These are phyloP conservation scores for Phytophthora quininea DNA, from an alignment of 352 stramenopile genomes.

Conservation along the genomic window DNA sequence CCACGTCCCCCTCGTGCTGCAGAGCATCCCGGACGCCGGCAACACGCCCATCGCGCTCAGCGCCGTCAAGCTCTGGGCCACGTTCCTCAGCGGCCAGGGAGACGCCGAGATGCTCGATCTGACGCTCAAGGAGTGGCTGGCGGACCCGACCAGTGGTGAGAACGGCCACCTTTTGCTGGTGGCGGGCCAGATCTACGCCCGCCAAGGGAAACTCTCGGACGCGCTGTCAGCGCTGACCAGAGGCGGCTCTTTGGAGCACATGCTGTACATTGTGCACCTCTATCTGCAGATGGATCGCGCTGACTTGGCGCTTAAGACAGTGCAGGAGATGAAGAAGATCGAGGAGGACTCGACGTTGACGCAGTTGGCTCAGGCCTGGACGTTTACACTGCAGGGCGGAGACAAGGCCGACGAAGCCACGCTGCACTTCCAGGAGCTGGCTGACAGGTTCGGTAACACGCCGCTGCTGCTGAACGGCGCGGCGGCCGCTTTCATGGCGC, in stretches of 20 bases:
- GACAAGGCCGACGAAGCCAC: conserved; percentile 90
- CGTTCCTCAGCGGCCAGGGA: conserved; percentile 73
- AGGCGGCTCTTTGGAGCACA: conserved; percentile 93
- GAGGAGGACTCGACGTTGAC: conserved; percentile 97
- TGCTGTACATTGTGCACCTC: conserved; percentile 83
- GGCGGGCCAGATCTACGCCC: conserved; percentile 94
- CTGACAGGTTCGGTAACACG: conserved; percentile 94
- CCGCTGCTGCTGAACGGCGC: conserved; percentile 92
- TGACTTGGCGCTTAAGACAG: conserved; percentile 91
- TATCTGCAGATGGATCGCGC: conserved; percentile 95
- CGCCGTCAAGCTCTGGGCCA: conserved; percentile 88
- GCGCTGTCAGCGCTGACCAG: conserved; percentile 92
- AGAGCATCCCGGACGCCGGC: conserved; percentile 79
- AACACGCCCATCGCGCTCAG: conserved; percentile 75
- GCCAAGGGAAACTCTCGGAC: conserved; percentile 92
- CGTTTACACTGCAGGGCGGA: conserved; percentile 82
- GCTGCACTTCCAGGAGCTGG: conserved; percentile 93
- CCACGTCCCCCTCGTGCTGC: conserved; percentile 90
- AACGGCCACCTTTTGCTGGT: conserved; percentile 94
- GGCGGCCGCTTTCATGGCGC: conserved; percentile 91
- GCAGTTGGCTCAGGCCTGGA: conserved; percentile 92
- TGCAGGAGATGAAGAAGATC: conserved; percentile 90
- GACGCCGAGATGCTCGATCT: conserved; percentile 90
- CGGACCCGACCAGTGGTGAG: conserved; percentile 73
- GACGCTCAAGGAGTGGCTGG: conserved; percentile 92